Conservation (phyloP, 1,139 yeast species). For the Lodderomyces elongisporus region DNA sequence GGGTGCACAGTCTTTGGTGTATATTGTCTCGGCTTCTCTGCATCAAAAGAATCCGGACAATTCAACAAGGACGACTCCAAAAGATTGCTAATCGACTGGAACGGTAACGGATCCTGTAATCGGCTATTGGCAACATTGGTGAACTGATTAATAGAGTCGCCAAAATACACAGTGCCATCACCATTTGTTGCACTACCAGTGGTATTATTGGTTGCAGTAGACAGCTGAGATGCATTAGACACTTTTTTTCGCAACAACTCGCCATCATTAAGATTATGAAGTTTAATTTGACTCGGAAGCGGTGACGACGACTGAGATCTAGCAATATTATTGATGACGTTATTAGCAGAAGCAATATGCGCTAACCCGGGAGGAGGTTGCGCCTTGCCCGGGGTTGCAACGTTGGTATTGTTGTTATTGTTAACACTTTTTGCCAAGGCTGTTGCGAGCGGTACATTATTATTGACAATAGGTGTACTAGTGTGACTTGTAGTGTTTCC, state of each 20-base stretch:
- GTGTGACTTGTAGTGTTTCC: not conserved
- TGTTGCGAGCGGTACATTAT: conserved; percentile 8
- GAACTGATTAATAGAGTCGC: conserved; percentile 29
- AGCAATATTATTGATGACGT: conserved; percentile 8
- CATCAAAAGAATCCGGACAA: conserved; percentile 91
- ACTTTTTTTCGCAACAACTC: conserved; percentile 6
- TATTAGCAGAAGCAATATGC: too few species aligned
- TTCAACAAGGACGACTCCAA: conserved; percentile 75
- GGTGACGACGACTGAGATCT: conserved; percentile 34
- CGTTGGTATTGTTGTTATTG: conserved; percentile 3
- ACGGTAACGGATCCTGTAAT: conserved; percentile 48
- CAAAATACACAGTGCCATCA: conserved; percentile 15
- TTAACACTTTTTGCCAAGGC: conserved; percentile 7
- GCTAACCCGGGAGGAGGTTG: conserved; percentile 26
- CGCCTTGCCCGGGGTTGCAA: conserved; percentile 13
- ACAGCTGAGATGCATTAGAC: conserved; percentile 4
- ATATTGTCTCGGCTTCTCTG: conserved; percentile 81
- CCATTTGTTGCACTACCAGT: conserved; percentile 13
- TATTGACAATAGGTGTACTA: conserved; percentile 5
- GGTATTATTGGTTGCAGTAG: conserved; percentile 12
- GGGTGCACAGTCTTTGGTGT: conserved; percentile 84
- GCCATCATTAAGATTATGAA: conserved; percentile 4
- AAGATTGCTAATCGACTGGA: conserved; percentile 50
- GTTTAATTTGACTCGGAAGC: conserved; percentile 9
- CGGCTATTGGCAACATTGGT: conserved; percentile 31